phyloP scores from a whole-genome alignment of 2,329 filamentous ascomycete genomes.

The Penicillium crustosum region DNA sequence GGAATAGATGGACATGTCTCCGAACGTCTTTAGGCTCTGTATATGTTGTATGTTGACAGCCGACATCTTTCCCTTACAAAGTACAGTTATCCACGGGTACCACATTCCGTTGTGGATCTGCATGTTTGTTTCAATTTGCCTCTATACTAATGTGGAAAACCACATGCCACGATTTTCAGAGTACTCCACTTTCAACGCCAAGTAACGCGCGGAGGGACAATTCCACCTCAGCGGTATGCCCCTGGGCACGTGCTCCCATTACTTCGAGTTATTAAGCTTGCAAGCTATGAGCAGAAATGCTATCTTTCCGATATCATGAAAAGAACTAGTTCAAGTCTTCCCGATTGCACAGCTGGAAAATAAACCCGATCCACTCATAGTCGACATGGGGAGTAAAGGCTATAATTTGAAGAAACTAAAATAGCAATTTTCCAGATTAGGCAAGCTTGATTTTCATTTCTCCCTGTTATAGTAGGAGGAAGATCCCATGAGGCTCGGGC shows the following conservation, averaged over 20 bases:
- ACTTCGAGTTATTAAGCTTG: not conserved
- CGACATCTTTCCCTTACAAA: no score
- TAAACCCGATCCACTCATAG: conserved; percentile 7
- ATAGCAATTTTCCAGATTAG: no score
- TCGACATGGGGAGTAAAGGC: conserved; percentile 4
- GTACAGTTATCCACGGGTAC: not conserved
- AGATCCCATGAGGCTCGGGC: not conserved
- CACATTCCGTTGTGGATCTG: not conserved
- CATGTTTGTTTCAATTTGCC: not conserved
- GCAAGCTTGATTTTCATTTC: not conserved
- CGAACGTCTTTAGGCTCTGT: not conserved
- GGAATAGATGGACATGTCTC: not conserved
- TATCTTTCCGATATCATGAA: not conserved
- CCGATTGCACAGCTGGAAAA: conserved; percentile 9
- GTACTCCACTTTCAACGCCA: not conserved
- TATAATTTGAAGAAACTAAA: not conserved
- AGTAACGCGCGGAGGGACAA: not conserved
- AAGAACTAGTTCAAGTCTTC: conserved; percentile 11
- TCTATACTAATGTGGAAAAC: not conserved
- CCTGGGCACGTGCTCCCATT: not conserved
- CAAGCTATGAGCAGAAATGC: no score
- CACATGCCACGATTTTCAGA: not conserved
- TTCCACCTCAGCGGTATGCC: not conserved
- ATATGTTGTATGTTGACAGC: not conserved
- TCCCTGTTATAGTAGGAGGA: not conserved